Base-by-base conservation (phyloP, 2,329 filamentous ascomycete genomes). In the Teratosphaeria gauchensis region DNA sequence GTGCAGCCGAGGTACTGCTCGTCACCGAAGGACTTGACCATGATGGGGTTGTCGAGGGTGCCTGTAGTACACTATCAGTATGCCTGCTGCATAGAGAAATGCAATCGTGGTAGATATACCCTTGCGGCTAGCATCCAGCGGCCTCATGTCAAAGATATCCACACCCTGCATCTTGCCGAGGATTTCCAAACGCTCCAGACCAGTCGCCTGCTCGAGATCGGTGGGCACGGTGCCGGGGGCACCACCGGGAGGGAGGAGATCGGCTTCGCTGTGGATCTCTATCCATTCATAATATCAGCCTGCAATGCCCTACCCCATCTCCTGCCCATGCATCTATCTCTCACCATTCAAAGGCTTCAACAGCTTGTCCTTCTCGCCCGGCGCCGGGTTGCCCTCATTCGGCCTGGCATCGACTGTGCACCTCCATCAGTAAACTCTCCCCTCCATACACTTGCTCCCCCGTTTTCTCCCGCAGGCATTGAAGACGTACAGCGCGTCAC, bases 141-240 rank as follows among this genome's bases (percentile, higher is more conserved):
- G 94, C 77, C 85, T 87, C 94, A 97, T 96, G 80, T 99, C 92
- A 81, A 99, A 99, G 75, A 97, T 82, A 74, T 99, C 94, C 71
- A 96, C 81, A 67, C 94, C 92, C 82, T 97, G 90, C 88, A 97
- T 96, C 86, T 99, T 99, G 79, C 94, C 94, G 75, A 99, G 83
- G 72, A 99, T 94, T 80, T 99, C 94, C 69, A 99, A 84, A 84
- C 94, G 92, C 83, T 99, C 94, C 61, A 97, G 83, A 89, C 94
- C 94, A 69, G 94, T 97, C 61, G 94, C 80, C 78, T 99, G 94
- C 77, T 97, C 91, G 74, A 95, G 77, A 78, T 99, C 94, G 78
- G 90, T 95, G 66, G 94, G 90, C 67, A 99, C 81, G 74, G 88
- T 89, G 73, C 94, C 92, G 65, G 85, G 79, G 69, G 83, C 76